Evolutionary conservation across 2,329 filamentous ascomycete genomes (phyloP).

Genomic region (Diaporthe aspalathi): DNA sequence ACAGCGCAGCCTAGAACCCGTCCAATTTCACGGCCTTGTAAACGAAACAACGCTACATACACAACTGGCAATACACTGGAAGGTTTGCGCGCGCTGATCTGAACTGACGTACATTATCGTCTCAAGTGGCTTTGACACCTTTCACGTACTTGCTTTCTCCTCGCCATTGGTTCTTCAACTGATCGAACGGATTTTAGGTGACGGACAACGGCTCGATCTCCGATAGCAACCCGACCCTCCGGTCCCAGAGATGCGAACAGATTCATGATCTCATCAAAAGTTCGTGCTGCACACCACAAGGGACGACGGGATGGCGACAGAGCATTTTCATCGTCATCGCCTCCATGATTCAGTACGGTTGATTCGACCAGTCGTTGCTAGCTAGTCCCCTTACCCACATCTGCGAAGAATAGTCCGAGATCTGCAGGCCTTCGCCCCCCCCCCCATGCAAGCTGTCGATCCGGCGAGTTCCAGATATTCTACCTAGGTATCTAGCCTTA

Average conservation of each 20-base stretch:
- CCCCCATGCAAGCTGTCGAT: constrained; percentile 27
- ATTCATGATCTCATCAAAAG: background rate
- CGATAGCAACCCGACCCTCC: constrained; percentile 13
- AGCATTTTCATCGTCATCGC: background rate
- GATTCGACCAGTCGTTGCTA: background rate
- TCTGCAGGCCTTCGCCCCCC: constrained; percentile 8
- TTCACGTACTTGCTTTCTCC: background rate
- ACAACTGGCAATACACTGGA: constrained; percentile 16
- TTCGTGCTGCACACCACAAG: background rate
- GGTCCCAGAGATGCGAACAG: background rate
- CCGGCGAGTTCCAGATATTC: constrained; percentile 9
- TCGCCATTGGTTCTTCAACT: constrained; percentile 4
- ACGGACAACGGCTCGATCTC: constrained; percentile 17
- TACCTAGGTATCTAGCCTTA: background rate
- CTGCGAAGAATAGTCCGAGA: background rate
- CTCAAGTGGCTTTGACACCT: constrained; percentile 6
- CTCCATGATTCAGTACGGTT: background rate
- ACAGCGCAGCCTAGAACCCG: constrained; percentile 17
- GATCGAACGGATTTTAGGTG: background rate
- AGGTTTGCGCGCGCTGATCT: background rate
- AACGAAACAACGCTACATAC: constrained; percentile 23
- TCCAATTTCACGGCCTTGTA: background rate
- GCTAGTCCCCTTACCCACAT: background rate
- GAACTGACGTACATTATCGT: constrained; percentile 15
- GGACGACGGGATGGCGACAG: background rate